Evolutionary conservation across 495 filamentous ascomycete species (phyloP).

Genomic region (Astrocystis sublimbata): DNA sequence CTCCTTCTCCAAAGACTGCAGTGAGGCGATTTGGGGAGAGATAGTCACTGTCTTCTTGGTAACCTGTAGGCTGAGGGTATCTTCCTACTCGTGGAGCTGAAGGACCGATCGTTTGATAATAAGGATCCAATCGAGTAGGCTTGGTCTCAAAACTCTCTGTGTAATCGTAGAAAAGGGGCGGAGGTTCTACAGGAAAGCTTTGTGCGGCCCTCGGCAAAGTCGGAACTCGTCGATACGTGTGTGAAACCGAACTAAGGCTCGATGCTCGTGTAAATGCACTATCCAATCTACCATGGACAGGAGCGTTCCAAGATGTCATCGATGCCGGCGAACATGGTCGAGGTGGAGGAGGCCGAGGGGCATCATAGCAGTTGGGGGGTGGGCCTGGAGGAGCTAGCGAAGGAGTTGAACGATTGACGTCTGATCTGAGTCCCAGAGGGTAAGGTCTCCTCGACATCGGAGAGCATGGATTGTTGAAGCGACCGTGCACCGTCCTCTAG

Average conservation of each 20-base stretch:
- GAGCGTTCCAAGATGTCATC: conserved; percentile 28
- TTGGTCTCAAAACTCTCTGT: conserved; percentile 50
- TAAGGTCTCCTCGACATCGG: conserved; percentile 37
- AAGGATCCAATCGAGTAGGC: conserved; percentile 20
- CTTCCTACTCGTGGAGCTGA: conserved; percentile 36
- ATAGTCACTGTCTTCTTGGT: conserved; percentile 28
- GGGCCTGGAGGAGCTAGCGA: conserved; percentile 33
- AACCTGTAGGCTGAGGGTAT: conserved; percentile 29
- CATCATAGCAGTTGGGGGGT: conserved; percentile 26
- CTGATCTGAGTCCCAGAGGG: conserved; percentile 32
- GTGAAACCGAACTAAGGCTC: conserved; percentile 44
- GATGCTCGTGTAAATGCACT: conserved; percentile 32
- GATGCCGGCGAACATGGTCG: conserved; percentile 30
- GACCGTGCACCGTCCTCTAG: conserved; percentile 45
- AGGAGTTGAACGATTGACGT: conserved; percentile 40
- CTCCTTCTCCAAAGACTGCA: conserved; percentile 22
- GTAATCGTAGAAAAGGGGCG: conserved; percentile 54
- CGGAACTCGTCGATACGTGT: conserved; percentile 41
- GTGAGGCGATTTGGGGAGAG: conserved; percentile 19
- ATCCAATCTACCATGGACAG: conserved; percentile 26
- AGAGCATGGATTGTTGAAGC: conserved; percentile 43
- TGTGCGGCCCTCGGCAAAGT: conserved; percentile 19
- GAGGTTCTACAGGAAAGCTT: conserved; percentile 18
- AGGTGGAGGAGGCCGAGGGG: conserved; percentile 18
- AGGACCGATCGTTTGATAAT: conserved; percentile 35